Percentiles rank a stretch among this genome's conserved stretches.
These are phyloP conservation scores for Erodium trifolium DNA, from an alignment of 441 rosid species.

Conservation along the genomic window DNA sequence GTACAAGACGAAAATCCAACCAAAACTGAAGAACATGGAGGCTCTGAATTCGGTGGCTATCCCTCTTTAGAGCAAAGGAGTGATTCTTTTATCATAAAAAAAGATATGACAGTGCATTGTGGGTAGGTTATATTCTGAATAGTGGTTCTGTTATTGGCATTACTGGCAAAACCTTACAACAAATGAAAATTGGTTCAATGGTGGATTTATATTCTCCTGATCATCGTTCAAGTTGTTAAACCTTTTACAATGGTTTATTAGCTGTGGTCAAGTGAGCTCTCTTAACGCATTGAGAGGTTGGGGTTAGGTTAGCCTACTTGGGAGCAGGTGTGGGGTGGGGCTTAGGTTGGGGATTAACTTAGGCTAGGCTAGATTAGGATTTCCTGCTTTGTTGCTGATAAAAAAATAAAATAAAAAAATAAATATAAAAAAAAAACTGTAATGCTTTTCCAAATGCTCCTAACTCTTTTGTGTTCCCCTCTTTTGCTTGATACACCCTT, in stretches of 20 bases:
- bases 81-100: slow-evolving; percentile 53
- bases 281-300: too few species aligned
- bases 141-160: not conserved
- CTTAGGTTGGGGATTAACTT: too few species aligned
- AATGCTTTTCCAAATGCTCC: slow-evolving; percentile 5
- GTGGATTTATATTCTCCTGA: not conserved
- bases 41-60: slow-evolving; percentile 81
- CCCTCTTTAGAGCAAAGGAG: slow-evolving; percentile 61
- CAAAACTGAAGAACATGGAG: slow-evolving; percentile 54
- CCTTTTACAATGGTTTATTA: slow-evolving; percentile 5
- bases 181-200: not conserved
- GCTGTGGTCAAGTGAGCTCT: not conserved
- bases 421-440: too few species aligned
- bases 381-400: too few species aligned
- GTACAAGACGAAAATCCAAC: slow-evolving; percentile 42
- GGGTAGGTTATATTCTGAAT: slow-evolving; percentile 42
- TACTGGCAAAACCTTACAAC: not conserved
- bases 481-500: slow-evolving; percentile 17
- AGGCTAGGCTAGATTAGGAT: too few species aligned
- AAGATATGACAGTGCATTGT: slow-evolving; percentile 75
- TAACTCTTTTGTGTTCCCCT: slow-evolving; percentile 5
- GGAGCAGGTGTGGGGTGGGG: too few species aligned
- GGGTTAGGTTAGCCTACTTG: too few species aligned
- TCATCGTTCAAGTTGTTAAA: not conserved
- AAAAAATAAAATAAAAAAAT: too few species aligned